Evolutionary conservation across 2,329 filamentous ascomycete species (phyloP).

Genomic region (Epichloe uncinata): DNA sequence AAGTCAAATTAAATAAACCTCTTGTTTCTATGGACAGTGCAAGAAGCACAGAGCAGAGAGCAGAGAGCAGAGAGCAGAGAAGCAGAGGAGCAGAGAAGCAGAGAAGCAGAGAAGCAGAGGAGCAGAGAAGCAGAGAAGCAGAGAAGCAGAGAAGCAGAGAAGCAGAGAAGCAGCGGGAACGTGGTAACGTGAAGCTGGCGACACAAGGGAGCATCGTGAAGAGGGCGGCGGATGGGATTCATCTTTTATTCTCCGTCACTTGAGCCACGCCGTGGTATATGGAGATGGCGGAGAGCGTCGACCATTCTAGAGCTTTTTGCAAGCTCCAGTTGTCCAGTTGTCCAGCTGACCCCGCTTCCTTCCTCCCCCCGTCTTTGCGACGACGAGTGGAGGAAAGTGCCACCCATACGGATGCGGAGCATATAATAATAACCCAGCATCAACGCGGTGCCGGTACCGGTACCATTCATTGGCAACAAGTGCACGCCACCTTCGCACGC

Average conservation of each 20-base stretch:
- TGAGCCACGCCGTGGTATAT: conserved; percentile 9
- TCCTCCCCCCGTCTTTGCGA: not conserved
- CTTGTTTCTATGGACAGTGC: not conserved
- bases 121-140: too few relatives aligned
- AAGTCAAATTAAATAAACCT: not conserved
- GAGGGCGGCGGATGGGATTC: conserved; percentile 5
- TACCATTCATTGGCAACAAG: not conserved
- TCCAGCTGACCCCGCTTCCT: not conserved
- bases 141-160: not conserved
- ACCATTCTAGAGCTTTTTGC: conserved; percentile 5
- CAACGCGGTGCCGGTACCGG: not conserved
- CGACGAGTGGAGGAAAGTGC: conserved; percentile 4
- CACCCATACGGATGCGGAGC: not conserved
- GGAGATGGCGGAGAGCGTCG: conserved; percentile 4
- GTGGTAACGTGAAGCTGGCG: not conserved
- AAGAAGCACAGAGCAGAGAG: not conserved
- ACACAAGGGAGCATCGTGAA: not conserved
- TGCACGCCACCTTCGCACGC: conserved; percentile 1
- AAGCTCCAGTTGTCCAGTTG: not conserved
- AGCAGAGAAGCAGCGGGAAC: not conserved
- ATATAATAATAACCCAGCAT: not conserved
- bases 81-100: not conserved
- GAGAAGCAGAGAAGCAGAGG: not conserved
- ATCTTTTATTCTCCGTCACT: conserved; percentile 8
- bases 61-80: not conserved